Evolutionary conservation across 768 basidiomycete genomes (phyloP), one percentile per base, ranked within the genome.

Genomic region (Macrolepiota dolichaula): DNA sequence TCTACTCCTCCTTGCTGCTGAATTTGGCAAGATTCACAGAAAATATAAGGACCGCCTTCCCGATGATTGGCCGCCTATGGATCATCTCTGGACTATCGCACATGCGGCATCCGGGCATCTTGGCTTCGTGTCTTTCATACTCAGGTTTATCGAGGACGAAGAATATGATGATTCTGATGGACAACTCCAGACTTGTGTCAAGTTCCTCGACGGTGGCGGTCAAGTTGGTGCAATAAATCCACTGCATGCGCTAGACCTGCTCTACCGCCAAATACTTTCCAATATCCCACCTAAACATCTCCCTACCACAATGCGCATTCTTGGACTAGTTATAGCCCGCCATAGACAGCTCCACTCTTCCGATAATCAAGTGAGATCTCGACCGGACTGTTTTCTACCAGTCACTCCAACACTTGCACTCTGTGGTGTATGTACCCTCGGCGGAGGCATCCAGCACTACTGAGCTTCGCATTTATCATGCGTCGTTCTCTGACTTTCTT

Each of bases 131-230:
- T 40, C 55, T n/a, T 44, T 25, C 15, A 40, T 57, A 3, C 29
- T 57, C 19, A 24, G 51, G 5, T 62, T 57, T 19, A 29, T 62
- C 22, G 55, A 40, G 5, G 61, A 62, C 17, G 24, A 24, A 13
- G 12, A 52, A 32, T 9, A 17, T 15, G 10, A n/a, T 9, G 38
- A 59, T 13, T 51, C 58, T 19, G 24, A 32, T 15, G 40, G 38
- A 12, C 58, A 59, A 29, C 51, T 59, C 4, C 19, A 59, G 13
- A 40, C 44, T 27, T 59, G 58, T 35, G 27, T 59, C 7, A 9
- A 29, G 5, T 59, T 59, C n/a, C 25, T 51, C 13, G 38, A 17
- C 38, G 46, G 46, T 25, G 29, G 29, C 7, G 46, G 46, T 4
- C 10, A 11, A n/a, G 9, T 22, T 9, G 46, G 50, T 32, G 3